Evolutionary conservation across 257 asterid genomes (phyloP), one percentile per base, ranked within the genome.

Genomic region (Haberlea rhodopensis): DNA sequence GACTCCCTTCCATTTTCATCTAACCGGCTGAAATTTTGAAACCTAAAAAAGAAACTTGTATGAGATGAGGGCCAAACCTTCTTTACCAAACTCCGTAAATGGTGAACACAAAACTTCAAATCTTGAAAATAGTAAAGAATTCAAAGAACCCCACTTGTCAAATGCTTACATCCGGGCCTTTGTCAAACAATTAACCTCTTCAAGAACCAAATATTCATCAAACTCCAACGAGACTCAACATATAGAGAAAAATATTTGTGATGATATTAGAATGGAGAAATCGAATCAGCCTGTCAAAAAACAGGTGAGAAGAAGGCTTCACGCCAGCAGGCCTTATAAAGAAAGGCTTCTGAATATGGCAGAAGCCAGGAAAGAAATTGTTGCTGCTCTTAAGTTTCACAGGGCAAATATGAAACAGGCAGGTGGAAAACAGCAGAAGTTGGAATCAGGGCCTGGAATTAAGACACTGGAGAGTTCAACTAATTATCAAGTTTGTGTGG

Each of bases 291-390:
- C 46, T 49, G 79, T 78, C 28, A 89, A 85, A 48, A 92, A 92
- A 67, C 95, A 89, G 76, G 97, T 81, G 11, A 70, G 99, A 69
- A 76, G 96, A 69, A 84, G 99, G 71, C 94, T 87, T 28, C 99
- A 87, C 69, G 80, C 97, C 45, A 85, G 87, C 75, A 81, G 95
- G 75, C 99, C 99, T 78, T 92, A 89, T 71, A 96, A 92, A 71
- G 97, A 92, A 51, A 85, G 95, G 82, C 88, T 89, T 64, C 81
- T 92, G 13, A 92, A 92, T 62, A 94, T 94, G 99, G 99, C 99
- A 6, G 97, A 94, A 76, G 99, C 96, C 8, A 80, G 99, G 48
- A 74, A 91, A 45, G 99, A 94, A 74, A 94, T 94, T 11, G 99
- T 94, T 54, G 81, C 99, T 0, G 99, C 99, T 29, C 91, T 94